These are phyloP conservation scores for Bothia castanella DNA, from an alignment of 1,284 basidiomycete species.

Conservation along the genomic window DNA sequence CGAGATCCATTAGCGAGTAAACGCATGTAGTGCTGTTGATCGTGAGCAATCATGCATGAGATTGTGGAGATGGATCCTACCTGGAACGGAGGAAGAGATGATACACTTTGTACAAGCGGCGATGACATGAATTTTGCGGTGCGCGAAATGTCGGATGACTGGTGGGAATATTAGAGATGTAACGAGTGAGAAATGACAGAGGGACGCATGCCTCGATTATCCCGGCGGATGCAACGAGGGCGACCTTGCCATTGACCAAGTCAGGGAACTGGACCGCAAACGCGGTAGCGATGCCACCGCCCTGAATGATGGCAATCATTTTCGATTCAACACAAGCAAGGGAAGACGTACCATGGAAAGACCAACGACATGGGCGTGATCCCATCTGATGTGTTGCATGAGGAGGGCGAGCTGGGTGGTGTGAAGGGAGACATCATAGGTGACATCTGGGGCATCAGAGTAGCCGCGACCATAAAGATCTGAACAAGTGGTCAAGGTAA, in stretches of 20 bases:
- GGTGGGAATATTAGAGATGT: background rate
- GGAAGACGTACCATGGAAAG: constrained; percentile 52
- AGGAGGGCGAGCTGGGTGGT: constrained; percentile 74
- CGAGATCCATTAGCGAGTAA: constrained; percentile 27
- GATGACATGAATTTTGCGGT: constrained; percentile 72
- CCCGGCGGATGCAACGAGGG: constrained; percentile 64
- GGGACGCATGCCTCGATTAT: constrained; percentile 51
- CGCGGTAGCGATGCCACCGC: constrained; percentile 66
- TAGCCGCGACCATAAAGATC: constrained; percentile 79
- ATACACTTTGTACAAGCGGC: constrained; percentile 58
- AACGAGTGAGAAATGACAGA: background rate
- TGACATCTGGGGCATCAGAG: constrained; percentile 66
- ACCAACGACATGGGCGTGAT: constrained; percentile 58
- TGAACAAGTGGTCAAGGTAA: constrained; percentile 27
- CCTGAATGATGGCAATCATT: constrained; percentile 39
- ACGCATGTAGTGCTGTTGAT: constrained; percentile 30
- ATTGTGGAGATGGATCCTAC: constrained; percentile 35
- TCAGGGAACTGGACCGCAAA: constrained; percentile 68
- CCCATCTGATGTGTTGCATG: constrained; percentile 72
- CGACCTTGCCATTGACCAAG: constrained; percentile 59
- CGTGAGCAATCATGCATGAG: constrained; percentile 15
- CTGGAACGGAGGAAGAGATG: constrained; percentile 56
- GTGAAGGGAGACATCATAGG: constrained; percentile 61
- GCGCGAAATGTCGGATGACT: constrained; percentile 63
- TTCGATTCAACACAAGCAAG: background rate